Evolutionary conservation across 306 rosid genomes (phyloP).

Genomic region (Pyrus bretschneideri): DNA sequence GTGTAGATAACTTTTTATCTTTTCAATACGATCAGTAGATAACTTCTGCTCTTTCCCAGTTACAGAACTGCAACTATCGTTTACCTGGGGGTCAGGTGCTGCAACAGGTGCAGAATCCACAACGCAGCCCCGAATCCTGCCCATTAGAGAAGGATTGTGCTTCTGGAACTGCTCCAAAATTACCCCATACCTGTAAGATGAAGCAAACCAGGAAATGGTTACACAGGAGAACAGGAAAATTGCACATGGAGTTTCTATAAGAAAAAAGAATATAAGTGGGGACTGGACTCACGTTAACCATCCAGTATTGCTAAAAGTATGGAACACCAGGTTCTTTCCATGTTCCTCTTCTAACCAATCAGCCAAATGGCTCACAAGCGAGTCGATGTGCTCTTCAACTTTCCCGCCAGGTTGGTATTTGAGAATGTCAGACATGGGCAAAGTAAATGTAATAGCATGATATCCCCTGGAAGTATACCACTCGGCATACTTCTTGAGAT

Average conservation of each 20-base stretch:
- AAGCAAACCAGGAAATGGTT: conserved; percentile 10
- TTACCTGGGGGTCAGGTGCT: conserved; percentile 78
- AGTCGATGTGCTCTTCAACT: conserved; percentile 64
- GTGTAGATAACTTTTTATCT: neutral
- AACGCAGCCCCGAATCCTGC: conserved; percentile 80
- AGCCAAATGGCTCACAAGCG: conserved; percentile 77
- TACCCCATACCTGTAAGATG: conserved; percentile 66
- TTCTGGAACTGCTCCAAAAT: conserved; percentile 66
- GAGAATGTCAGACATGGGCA: conserved; percentile 81
- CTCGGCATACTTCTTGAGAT: conserved; percentile 78
- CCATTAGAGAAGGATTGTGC: conserved; percentile 49
- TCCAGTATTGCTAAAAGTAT: conserved; percentile 98
- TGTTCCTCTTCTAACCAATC: conserved; percentile 91
- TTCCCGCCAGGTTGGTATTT: conserved; percentile 74
- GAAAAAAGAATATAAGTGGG: neutral
- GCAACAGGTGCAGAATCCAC: conserved; percentile 99
- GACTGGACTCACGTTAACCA: conserved; percentile 74
- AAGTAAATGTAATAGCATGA: conserved; percentile 85
- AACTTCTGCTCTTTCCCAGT: neutral
- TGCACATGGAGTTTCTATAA: neutral
- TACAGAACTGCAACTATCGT: neutral
- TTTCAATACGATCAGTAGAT: neutral
- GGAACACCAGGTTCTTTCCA: conserved; percentile 78
- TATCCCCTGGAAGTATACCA: conserved; percentile 90
- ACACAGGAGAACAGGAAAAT: conserved; percentile 1